Conservation (phyloP, 345 rosid genomes). For the Populus ilicifolia region DNA sequence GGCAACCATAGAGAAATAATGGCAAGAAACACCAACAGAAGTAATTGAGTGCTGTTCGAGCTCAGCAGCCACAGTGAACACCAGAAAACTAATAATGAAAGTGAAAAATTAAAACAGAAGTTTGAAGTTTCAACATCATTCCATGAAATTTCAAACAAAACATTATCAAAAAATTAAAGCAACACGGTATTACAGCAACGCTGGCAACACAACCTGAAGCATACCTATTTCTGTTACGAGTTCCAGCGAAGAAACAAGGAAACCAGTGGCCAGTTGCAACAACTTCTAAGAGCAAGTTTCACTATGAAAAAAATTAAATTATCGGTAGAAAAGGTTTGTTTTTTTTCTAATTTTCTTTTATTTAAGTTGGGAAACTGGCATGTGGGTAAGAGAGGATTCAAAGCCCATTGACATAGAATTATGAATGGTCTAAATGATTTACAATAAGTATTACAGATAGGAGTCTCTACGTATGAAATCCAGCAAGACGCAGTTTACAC, state of each 20-base stretch:
- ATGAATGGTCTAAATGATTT: too few relatives aligned
- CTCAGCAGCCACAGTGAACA: slow-evolving; percentile 76
- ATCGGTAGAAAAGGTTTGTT: too few relatives aligned
- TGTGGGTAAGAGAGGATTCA: too few relatives aligned
- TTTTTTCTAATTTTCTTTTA: too few relatives aligned
- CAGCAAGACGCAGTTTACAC: background rate
- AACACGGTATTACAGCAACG: background rate
- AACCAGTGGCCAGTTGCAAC: background rate
- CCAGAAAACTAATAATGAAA: slow-evolving; percentile 13
- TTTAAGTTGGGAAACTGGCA: too few relatives aligned
- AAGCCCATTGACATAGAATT: too few relatives aligned
- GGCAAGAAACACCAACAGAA: slow-evolving; percentile 77
- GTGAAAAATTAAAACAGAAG: background rate
- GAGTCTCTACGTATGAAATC: background rate
- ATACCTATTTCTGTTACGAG: background rate
- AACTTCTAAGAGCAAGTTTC: background rate
- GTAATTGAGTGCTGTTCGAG: slow-evolving; percentile 81
- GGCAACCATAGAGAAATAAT: slow-evolving; percentile 70
- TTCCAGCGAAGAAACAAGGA: background rate
- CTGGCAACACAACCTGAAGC: background rate
- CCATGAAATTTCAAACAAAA: background rate
- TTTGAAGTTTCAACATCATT: background rate
- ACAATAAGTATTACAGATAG: background rate
- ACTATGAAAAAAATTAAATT: background rate
- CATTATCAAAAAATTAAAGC: background rate